Evolutionary conservation across 2,329 filamentous ascomycete species (phyloP).

Genomic region (Aureobasidium sp.): DNA sequence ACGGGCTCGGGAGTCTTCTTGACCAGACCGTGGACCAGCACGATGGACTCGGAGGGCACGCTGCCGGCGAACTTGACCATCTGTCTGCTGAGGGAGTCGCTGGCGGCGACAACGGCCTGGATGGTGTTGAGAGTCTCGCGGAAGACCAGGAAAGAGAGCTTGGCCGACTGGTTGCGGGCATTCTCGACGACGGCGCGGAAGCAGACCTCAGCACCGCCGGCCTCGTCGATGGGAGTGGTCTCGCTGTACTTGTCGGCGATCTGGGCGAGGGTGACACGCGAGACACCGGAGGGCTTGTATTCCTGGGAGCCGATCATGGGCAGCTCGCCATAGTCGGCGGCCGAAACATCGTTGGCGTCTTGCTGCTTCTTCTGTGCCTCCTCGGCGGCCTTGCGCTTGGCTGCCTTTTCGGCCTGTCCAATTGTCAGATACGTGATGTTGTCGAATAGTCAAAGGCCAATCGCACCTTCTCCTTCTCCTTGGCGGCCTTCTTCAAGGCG

Average conservation of each 20-base stretch:
- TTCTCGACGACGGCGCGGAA: constrained; percentile 82
- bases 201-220: constrained; percentile 52
- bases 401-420: constrained; percentile 54
- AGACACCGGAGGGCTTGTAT: constrained; percentile 46
- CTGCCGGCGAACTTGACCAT: constrained; percentile 90
- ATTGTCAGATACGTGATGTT: background rate
- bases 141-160: constrained; percentile 85
- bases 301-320: constrained; percentile 50
- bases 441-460: background rate
- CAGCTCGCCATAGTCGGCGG: constrained; percentile 73
- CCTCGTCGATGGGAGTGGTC: constrained; percentile 38
- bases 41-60: constrained; percentile 72
- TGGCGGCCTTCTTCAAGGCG: constrained; percentile 78
- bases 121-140: constrained; percentile 69
- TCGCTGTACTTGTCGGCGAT: constrained; percentile 59
- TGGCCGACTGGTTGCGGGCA: constrained; percentile 77
- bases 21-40: constrained; percentile 72
- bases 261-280: constrained; percentile 54
- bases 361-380: constrained; percentile 59
- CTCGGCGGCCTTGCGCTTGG: constrained; percentile 60
- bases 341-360: constrained; percentile 57
- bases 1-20: constrained; percentile 79
- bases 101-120: constrained; percentile 69
- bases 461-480: constrained; percentile 80
- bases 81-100: constrained; percentile 60